Conservation (phyloP, 192 early-diverging fungal species). For the Entophlyctis helioformis region DNA sequence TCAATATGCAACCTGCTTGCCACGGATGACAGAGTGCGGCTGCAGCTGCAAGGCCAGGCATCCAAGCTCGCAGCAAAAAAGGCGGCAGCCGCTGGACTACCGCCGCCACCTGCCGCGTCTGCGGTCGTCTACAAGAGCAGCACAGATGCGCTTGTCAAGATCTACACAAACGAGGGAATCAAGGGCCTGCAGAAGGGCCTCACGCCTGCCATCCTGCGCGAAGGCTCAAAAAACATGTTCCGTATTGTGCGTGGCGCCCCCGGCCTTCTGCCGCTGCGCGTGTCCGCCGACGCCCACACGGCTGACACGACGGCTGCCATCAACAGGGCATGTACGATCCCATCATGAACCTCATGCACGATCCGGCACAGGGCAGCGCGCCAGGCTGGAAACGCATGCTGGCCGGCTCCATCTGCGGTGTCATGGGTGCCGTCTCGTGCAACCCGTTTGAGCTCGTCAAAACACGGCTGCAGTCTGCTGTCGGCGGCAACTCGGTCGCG, state of each 20-base stretch:
- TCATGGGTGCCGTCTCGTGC: slow-evolving; percentile 60
- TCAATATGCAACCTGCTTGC: too few relatives aligned
- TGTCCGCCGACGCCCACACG: not conserved
- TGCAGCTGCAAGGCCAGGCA: slow-evolving; percentile 5
- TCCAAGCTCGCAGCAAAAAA: too few relatives aligned
- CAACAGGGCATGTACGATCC: slow-evolving; percentile 58
- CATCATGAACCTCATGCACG: slow-evolving; percentile 50
- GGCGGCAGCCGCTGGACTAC: not conserved
- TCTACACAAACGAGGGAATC: slow-evolving; percentile 49
- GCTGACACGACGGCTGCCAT: too few relatives aligned
- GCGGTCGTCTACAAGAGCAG: slow-evolving; percentile 58
- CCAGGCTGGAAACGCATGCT: slow-evolving; percentile 69
- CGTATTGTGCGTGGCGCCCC: slow-evolving; percentile 38
- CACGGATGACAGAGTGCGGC: slow-evolving; percentile 4
- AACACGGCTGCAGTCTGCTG: slow-evolving; percentile 51
- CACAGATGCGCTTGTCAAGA: slow-evolving; percentile 56
- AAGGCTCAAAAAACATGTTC: slow-evolving; percentile 64
- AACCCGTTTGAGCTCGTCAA: slow-evolving; percentile 71
- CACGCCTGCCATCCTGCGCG: slow-evolving; percentile 55
- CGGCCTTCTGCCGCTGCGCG: not conserved
- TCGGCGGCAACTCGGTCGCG: slow-evolving; percentile 34
- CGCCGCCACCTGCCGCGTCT: slow-evolving; percentile 6
- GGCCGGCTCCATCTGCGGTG: slow-evolving; percentile 58
- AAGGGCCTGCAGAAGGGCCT: slow-evolving; percentile 61
- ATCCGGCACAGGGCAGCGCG: slow-evolving; percentile 28